phyloP scores from a whole-genome alignment of 176 grass and related monocot genomes.

The Metroxylon sagu region DNA sequence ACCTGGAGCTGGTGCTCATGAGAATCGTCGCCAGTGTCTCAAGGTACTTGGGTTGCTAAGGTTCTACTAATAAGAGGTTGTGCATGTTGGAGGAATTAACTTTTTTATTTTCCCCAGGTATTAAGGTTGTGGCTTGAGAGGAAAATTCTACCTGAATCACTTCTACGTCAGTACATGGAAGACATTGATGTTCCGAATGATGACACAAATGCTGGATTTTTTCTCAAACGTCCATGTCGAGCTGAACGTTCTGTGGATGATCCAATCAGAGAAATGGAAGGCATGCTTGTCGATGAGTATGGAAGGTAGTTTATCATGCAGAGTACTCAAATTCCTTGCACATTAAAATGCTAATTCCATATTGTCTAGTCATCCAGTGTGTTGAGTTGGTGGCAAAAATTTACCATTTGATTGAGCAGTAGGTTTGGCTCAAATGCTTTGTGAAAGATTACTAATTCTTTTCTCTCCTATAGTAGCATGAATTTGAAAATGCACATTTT shows the following conservation, averaged over 20 bases:
- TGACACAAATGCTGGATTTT: conserved; percentile 37
- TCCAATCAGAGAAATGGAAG: conserved; percentile 97
- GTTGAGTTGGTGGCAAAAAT: too few relatives aligned
- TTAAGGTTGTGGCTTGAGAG: conserved; percentile 92
- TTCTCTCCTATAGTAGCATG: too few relatives aligned
- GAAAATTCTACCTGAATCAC: conserved; percentile 85
- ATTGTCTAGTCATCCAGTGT: too few relatives aligned
- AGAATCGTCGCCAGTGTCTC: conserved; percentile 93
- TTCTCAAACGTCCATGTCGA: conserved; percentile 50
- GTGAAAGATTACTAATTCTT: too few relatives aligned
- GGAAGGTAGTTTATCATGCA: conserved; percentile 63
- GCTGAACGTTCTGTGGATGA: conserved; percentile 94
- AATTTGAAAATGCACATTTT: too few relatives aligned
- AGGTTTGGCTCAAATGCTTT: too few relatives aligned
- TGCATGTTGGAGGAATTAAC: neutral
- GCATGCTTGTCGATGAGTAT: conserved; percentile 96
- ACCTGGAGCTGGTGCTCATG: conserved; percentile 64
- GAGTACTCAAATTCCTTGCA: neutral
- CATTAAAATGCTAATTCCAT: too few relatives aligned
- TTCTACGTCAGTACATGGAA: conserved; percentile 56
- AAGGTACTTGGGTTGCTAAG: conserved; percentile 37
- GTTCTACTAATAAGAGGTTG: too few relatives aligned
- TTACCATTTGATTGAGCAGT: too few relatives aligned
- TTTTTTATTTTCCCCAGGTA: conserved; percentile 46
- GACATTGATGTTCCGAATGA: conserved; percentile 76